Evolutionary conservation across 129 eudicot species (phyloP), one percentile per base, ranked within the genome.

Genomic region (Erigeron canadensis): DNA sequence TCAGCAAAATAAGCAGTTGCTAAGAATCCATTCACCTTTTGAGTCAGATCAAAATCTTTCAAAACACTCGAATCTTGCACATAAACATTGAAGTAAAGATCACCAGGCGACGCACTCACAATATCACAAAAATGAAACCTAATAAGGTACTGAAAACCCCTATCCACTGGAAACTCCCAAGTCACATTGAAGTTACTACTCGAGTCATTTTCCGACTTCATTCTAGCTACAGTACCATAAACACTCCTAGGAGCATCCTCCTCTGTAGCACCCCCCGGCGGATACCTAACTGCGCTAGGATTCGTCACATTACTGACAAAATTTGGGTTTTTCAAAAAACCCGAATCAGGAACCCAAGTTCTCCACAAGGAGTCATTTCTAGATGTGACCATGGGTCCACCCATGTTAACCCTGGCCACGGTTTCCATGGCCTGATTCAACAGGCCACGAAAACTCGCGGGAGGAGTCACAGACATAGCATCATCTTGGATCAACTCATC

Each of bases 51-150:
- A 21, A 80, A 70, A 59, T 82, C 87, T 1, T 39, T 57, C 44
- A 67, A 42, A 62, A 77, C 97, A 22, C 18, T 69, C 10, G 18
- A 59, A 4, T 86, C 71, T 39, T 81, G 79, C 18, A 88, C 43
- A 72, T 73, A 91, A 15, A 91, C 88, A 71, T 88, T 78, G 51
- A 91, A 91, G 69, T 84, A 75, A 43, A 91, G 88, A 21, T 50
- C n/a, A 40, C 81, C 70, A 0, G 86, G 21, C 6, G 85, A 3
- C 0, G 18, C 6, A 40, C 94, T 88, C 75, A 83, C 96, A 0
- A 91, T 84, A 65, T 91, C 97, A 38, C 97, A 91, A 50, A 84
- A 91, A 77, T 91, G 97, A 38, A 91, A 66, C 65, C 97, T 85
- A 42, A 91, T 43, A 2, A 91, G 51, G 54, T 91, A 88, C 69